Conservation (phyloP, 495 filamentous ascomycete genomes). For the Corynascus novoguineensis region DNA sequence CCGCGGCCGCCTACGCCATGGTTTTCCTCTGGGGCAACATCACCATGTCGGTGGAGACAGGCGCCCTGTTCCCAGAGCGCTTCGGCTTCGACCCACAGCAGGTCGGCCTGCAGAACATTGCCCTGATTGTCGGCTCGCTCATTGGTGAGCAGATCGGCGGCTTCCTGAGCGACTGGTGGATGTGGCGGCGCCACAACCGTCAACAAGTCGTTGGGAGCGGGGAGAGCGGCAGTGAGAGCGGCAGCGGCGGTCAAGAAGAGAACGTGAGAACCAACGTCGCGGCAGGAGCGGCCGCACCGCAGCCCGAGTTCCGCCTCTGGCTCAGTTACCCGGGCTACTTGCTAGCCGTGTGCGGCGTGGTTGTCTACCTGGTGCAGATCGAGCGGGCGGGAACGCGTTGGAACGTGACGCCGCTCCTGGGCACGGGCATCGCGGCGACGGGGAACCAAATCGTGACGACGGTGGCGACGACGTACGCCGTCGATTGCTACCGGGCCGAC, state of each 20-base stretch:
- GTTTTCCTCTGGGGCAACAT: slow-evolving; percentile 9
- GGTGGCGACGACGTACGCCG: slow-evolving; percentile 2
- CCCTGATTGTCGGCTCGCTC: slow-evolving; percentile 2
- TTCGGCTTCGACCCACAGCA: slow-evolving; percentile 4
- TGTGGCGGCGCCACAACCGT: slow-evolving; percentile 3
- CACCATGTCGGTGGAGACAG: slow-evolving; percentile 1
- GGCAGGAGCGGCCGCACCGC: neutral
- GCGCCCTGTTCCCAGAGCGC: neutral
- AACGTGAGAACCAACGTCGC: too few species aligned
- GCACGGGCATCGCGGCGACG: slow-evolving; percentile 3
- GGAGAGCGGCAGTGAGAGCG: neutral
- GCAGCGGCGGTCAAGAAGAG: neutral
- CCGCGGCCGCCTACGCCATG: slow-evolving; percentile 4
- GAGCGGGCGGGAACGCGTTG: neutral
- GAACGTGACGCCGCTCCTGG: slow-evolving; percentile 2
- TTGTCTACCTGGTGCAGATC: slow-evolving; percentile 2
- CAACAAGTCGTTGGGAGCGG: too few species aligned
- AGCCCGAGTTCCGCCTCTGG: slow-evolving; percentile 9
- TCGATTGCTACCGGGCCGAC: slow-evolving; percentile 9
- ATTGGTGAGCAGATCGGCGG: slow-evolving; percentile 11
- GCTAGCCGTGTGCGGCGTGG: slow-evolving; percentile 3
- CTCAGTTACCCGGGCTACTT: neutral
- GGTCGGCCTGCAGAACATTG: slow-evolving; percentile 10
- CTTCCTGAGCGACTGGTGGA: slow-evolving; percentile 9
- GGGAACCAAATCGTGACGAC: slow-evolving; percentile 10